Percentiles rank a stretch among this genome's conserved stretches.
phyloP scores from a whole-genome alignment of 2,329 filamentous ascomycete species.

The Bipolaris cookei region DNA sequence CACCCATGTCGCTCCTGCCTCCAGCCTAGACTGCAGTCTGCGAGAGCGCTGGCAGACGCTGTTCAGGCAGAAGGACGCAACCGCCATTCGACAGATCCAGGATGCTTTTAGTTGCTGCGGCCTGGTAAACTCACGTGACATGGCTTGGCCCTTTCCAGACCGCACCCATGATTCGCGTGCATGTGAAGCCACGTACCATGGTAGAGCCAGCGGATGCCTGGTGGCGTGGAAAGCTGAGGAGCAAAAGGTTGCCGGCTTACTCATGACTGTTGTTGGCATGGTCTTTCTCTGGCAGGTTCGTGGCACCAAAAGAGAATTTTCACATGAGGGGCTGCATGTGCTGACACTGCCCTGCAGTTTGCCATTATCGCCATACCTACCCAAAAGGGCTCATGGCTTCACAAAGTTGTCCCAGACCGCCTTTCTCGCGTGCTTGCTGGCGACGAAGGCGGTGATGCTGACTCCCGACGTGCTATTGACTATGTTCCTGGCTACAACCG shows the following conservation, averaged over 20 bases:
- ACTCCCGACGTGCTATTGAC: slow-evolving; percentile 36
- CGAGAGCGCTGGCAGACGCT: slow-evolving; percentile 62
- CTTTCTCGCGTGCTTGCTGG: slow-evolving; percentile 42
- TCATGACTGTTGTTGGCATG: slow-evolving; percentile 58
- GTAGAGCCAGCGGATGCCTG: slow-evolving; percentile 57
- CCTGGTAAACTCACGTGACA: slow-evolving; percentile 63
- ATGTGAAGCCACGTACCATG: slow-evolving; percentile 57
- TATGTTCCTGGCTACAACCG: slow-evolving; percentile 37
- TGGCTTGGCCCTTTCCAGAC: slow-evolving; percentile 66
- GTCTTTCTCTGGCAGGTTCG: slow-evolving; percentile 46
- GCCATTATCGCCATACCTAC: slow-evolving; percentile 41
- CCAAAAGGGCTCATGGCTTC: slow-evolving; percentile 41
- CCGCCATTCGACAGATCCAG: slow-evolving; percentile 65
- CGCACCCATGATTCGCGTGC: slow-evolving; percentile 37
- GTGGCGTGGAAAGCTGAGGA: slow-evolving; percentile 64
- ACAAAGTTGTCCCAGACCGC: slow-evolving; percentile 39
- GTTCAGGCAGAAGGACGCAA: slow-evolving; percentile 59
- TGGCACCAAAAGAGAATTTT: neutral
- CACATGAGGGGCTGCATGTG: neutral
- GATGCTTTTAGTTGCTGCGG: slow-evolving; percentile 72
- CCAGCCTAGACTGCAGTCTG: slow-evolving; percentile 60
- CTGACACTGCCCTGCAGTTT: slow-evolving; percentile 27
- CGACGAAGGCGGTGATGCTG: slow-evolving; percentile 32
- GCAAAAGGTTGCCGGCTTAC: slow-evolving; percentile 60
- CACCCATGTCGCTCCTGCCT: slow-evolving; percentile 50